These are phyloP conservation scores for Sclerotiophoma versabilis DNA, from an alignment of 2,329 filamentous ascomycete species.

Conservation along the genomic window DNA sequence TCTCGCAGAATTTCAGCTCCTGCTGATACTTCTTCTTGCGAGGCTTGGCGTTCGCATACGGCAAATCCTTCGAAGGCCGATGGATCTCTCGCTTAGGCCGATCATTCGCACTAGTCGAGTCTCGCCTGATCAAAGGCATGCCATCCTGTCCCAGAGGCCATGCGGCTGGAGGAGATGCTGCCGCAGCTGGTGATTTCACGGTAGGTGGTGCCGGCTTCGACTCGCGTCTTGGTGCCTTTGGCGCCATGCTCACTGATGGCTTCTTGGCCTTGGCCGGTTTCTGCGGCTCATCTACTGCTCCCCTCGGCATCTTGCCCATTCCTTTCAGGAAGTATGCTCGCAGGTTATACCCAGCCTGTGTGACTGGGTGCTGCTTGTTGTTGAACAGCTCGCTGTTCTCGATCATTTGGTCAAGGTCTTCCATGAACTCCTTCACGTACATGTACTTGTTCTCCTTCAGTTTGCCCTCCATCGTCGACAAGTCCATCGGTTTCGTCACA, in stretches of 20 bases:
- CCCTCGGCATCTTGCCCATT: constrained; percentile 65
- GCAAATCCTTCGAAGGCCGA: constrained; percentile 87
- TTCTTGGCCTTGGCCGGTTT: constrained; percentile 65
- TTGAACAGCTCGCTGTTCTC: constrained; percentile 85
- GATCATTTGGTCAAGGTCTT: constrained; percentile 79
- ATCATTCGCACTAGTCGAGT: constrained; percentile 78
- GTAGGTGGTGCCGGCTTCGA: constrained; percentile 52
- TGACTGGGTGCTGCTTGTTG: constrained; percentile 76
- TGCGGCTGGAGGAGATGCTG: constrained; percentile 58
- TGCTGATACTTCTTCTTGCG: constrained; percentile 90
- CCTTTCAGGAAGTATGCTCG: constrained; percentile 66
- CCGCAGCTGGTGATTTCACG: constrained; percentile 54
- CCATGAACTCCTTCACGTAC: constrained; percentile 74
- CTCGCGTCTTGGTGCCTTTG: constrained; percentile 55
- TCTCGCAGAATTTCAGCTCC: constrained; percentile 89
- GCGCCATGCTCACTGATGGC: constrained; percentile 36
- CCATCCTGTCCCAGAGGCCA: constrained; percentile 82
- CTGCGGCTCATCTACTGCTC: constrained; percentile 59
- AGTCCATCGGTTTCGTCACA: constrained; percentile 82
- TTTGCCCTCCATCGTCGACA: constrained; percentile 81
- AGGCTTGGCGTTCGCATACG: constrained; percentile 81
- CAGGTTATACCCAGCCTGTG: constrained; percentile 69
- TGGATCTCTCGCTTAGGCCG: constrained; percentile 94
- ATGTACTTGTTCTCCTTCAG: constrained; percentile 74
- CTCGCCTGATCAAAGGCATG: constrained; percentile 81